Evolutionary conservation across 1,284 basidiomycete genomes (phyloP), one percentile per base, ranked within the genome.

Genomic region (Ganoderma leucocontextum): DNA sequence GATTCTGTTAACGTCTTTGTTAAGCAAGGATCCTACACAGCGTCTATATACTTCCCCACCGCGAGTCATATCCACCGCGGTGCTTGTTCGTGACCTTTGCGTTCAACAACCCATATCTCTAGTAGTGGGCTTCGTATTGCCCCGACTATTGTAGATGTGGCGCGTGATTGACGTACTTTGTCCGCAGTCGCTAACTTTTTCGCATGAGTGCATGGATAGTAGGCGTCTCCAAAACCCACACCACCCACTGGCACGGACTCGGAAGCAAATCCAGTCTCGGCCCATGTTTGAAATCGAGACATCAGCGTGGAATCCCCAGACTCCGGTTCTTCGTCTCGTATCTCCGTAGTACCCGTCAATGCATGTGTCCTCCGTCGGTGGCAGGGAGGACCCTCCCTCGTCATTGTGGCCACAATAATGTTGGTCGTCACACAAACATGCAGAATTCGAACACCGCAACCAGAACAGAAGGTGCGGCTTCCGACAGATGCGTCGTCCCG

Each of bases 251-350:
- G 4, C 12, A 25, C 19, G 47, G 22, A 49, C 47, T 49, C 22
- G 52, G 29, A 33, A 55, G 52, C 25, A 55, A 33, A 55, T 55
- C 47, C 17, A 22, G 47, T 49, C 47, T 49, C 47, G 47, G 22
- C 47, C 22, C 52, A 10, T 13, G 47, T 35, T 35, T 33, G 29
- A 55, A 15, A 55, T 55, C 52, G 29, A 55, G 9, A 17, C 52
- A 55, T 55, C 52, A 55, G 13, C 52, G 52, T 55, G 52, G 52
- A 29, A 55, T 55, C 52, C 25, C 52, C 52, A 35, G 29, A 29
- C 13, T 55, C 52, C 52, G 63, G 63, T 64, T 44, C 63, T 44
- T 39, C 63, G 63, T 36, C 22, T 58, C 63, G 53, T 44, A 64
- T 36, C 39, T 44, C 63, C 63, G 63, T 58, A 15, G 22, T 29